Base-by-base conservation (phyloP, 805 yeast genomes). In the Vanderwaltozyma polyspora region DNA sequence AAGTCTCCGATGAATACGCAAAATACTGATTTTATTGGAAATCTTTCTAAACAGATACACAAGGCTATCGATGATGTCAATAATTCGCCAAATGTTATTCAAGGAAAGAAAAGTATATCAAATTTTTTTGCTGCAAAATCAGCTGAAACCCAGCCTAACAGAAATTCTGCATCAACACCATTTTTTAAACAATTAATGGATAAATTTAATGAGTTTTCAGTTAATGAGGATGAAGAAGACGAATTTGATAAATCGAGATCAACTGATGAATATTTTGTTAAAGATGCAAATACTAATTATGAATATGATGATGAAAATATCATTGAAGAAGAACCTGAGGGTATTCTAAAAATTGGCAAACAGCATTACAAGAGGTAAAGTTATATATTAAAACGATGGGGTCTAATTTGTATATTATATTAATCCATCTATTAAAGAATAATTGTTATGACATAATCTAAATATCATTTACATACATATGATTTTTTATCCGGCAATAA, bases 131-230 rank as follows among this genome's bases (percentile, higher is more conserved):
- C 38, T 23, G 12, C 33, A 28, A 24, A 19, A 31, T 31, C 25
- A 11, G 3, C 22, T 16, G 36, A 27, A 24, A 5, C 18, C 19
- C 25, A 31, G 17, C 3, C 14, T 16, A 31, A 22, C 25, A 23
- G 5, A 19, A 21, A 12, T 23, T 6, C 31, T 4, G 8, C 29
- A 14, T 6, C 26, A 15, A 29, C 14, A 25, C 34, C 31, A n/a
- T 42, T 50, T 21, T 40, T 47, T 9, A 40, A 48, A 22, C 40
- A 39, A 16, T 18, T 54, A 4, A 39, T 46, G 21, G 41, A 44
- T 26, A 52, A 55, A 32, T 52, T 58, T 37, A 55, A 51, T 21
- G 64, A 59, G 11, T 45, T 60, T 32, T 46, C 48, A 3, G 51
- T 52, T 9, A 49, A 52, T 16, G 57, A 45, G 27, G 52, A 46